phyloP scores from a whole-genome alignment of 345 rosid species.

The Eutrema japonicum region DNA sequence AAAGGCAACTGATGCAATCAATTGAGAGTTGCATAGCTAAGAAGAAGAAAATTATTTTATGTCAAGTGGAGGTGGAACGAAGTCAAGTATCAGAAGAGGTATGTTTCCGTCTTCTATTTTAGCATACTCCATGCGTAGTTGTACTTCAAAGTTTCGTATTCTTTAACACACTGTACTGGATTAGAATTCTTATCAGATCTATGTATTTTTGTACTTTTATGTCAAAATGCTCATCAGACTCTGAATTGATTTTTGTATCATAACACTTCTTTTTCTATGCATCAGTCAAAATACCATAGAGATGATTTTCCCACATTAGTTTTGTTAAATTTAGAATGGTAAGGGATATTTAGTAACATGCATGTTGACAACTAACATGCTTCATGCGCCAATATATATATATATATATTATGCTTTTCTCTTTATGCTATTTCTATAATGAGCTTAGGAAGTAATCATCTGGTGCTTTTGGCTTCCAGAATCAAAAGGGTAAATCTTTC shows the following conservation, averaged over 20 bases:
- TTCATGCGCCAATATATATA: not conserved
- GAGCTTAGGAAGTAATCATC: slow-evolving; percentile 27
- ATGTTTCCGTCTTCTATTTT: slow-evolving; percentile 35
- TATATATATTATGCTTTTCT: not conserved
- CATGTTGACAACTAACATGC: not conserved
- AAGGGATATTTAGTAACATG: slow-evolving; percentile 1
- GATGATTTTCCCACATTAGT: not conserved
- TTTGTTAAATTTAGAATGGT: not conserved
- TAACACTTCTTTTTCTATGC: slow-evolving; percentile 12
- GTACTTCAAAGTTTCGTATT: slow-evolving; percentile 9
- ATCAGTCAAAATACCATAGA: not conserved
- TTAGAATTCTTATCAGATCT: slow-evolving; percentile 10
- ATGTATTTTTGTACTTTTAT: slow-evolving; percentile 3
- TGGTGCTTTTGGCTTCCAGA: slow-evolving; percentile 53
- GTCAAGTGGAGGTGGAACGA: slow-evolving; percentile 90
- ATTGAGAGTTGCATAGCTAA: slow-evolving; percentile 84
- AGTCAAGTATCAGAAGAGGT: slow-evolving; percentile 91
- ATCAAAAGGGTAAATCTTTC: slow-evolving; percentile 73
- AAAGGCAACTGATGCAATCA: slow-evolving; percentile 95
- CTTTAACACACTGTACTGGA: slow-evolving; percentile 5
- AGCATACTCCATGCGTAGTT: slow-evolving; percentile 12
- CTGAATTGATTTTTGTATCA: slow-evolving; percentile 7
- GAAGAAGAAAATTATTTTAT: slow-evolving; percentile 89
- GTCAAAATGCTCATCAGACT: slow-evolving; percentile 11
- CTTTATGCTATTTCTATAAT: slow-evolving; percentile 16